These are phyloP conservation scores for Kappamyces sp. DNA, from an alignment of 192 early-diverging fungal species.

Conservation along the genomic window DNA sequence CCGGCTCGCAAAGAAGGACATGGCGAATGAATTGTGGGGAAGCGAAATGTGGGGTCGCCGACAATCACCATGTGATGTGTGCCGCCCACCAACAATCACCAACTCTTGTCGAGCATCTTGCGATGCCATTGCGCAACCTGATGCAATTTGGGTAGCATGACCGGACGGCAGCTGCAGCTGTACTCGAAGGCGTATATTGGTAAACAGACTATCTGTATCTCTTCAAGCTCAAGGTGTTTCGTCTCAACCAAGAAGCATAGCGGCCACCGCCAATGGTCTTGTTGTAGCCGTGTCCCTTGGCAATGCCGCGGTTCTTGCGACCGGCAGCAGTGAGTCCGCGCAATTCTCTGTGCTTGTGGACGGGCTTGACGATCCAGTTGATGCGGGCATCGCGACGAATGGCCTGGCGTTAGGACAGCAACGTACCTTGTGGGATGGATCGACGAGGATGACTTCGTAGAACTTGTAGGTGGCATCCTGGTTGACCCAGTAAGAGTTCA, in stretches of 20 bases:
- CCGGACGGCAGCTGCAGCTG: not conserved
- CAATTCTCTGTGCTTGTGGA: slow-evolving; percentile 98
- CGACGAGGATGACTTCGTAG: slow-evolving; percentile 98
- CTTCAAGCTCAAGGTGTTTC: slow-evolving; percentile 93
- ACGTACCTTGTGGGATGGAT: slow-evolving; percentile 77
- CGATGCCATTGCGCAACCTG: too few relatives aligned
- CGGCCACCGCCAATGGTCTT: slow-evolving; percentile 95
- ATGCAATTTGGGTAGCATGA: too few relatives aligned
- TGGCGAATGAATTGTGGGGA: too few relatives aligned
- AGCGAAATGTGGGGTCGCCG: too few relatives aligned
- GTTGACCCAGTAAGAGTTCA: slow-evolving; percentile 99
- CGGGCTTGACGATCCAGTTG: slow-evolving; percentile 98
- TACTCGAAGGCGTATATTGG: not conserved
- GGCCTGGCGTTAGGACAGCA: slow-evolving; percentile 32
- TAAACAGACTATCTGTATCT: slow-evolving; percentile 77
- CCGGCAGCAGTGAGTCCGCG: slow-evolving; percentile 96
- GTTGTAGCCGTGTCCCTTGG: slow-evolving; percentile 95
- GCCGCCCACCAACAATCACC: too few relatives aligned
- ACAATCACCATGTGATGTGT: too few relatives aligned
- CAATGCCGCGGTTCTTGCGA: slow-evolving; percentile 95
- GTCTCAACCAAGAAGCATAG: slow-evolving; percentile 83
- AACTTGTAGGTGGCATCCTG: slow-evolving; percentile 98
- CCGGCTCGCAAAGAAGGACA: too few relatives aligned
- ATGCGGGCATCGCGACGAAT: slow-evolving; percentile 98
- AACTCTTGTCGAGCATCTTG: too few relatives aligned